phyloP scores from a whole-genome alignment of 176 grass and related monocot genomes.

The Juncus inflexus region DNA sequence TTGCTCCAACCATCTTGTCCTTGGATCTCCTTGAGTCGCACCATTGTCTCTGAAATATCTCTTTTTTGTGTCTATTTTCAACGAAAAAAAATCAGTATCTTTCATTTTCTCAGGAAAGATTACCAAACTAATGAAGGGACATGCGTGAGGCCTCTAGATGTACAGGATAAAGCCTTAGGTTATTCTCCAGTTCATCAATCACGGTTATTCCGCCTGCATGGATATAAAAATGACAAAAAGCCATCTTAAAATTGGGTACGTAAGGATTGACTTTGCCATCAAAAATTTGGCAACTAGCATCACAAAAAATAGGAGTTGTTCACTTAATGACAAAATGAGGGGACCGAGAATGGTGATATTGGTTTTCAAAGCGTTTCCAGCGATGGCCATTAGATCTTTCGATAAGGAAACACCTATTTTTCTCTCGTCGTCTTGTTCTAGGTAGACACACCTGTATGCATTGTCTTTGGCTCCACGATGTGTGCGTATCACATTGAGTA shows the following conservation, averaged over 20 bases:
- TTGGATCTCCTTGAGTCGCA: no score
- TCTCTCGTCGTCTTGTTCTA: slow-evolving; percentile 68
- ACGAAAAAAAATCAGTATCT: no score
- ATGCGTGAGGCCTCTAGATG: slow-evolving; percentile 89
- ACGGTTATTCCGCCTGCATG: slow-evolving; percentile 78
- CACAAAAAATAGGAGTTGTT: slow-evolving; percentile 83
- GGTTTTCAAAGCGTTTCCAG: slow-evolving; percentile 70
- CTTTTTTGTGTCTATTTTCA: no score
- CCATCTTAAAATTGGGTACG: slow-evolving; percentile 85
- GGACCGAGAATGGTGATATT: slow-evolving; percentile 90
- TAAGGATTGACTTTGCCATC: slow-evolving; percentile 71
- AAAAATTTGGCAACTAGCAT: slow-evolving; percentile 66
- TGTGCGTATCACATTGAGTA: slow-evolving; percentile 64
- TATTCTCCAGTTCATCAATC: slow-evolving; percentile 91
- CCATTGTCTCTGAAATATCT: no score
- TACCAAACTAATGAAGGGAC: slow-evolving; percentile 67
- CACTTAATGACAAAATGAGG: slow-evolving; percentile 65
- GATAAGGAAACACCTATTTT: slow-evolving; percentile 70
- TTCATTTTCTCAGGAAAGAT: no score
- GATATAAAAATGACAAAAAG: slow-evolving; percentile 92
- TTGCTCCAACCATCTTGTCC: no score
- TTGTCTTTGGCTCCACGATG: slow-evolving; percentile 75
- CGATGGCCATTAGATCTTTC: slow-evolving; percentile 85
- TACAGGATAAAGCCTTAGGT: slow-evolving; percentile 58
- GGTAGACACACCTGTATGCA: slow-evolving; percentile 76